These are phyloP conservation scores for Lyophyllum semitale DNA, from an alignment of 768 basidiomycete genomes.

Conservation along the genomic window DNA sequence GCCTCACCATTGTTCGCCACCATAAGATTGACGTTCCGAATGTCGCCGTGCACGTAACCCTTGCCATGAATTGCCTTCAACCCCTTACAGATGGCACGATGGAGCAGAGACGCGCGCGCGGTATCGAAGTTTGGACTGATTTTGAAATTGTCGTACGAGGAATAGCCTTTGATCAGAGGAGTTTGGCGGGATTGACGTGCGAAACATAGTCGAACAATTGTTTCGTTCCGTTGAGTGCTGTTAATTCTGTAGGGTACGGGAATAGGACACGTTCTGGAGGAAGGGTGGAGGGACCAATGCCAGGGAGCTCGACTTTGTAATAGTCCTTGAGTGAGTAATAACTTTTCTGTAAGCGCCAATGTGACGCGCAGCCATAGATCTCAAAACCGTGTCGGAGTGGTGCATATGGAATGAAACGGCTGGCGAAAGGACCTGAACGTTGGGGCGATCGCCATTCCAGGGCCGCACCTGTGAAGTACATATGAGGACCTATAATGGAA, in stretches of 20 bases:
- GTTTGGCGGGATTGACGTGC: not conserved
- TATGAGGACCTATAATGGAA: constrained; percentile 2
- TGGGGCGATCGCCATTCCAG: constrained; percentile 12
- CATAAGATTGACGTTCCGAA: constrained; percentile 25
- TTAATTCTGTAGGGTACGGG: constrained; percentile 1
- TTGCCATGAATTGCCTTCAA: not conserved
- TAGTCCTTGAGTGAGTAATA: not conserved
- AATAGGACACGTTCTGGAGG: not conserved
- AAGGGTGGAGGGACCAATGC: not conserved
- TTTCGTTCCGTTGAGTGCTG: not conserved
- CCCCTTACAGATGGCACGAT: not conserved
- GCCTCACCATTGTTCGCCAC: constrained; percentile 9
- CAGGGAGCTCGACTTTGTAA: not conserved
- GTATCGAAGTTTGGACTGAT: not conserved
- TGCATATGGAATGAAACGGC: constrained; percentile 9
- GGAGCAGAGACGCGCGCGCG: not conserved
- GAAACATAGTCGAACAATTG: not conserved
- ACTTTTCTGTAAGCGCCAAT: constrained; percentile 6
- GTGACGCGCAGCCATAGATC: constrained; percentile 3
- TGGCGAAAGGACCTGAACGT: constrained; percentile 10
- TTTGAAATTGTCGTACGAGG: not conserved
- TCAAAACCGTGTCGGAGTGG: not conserved
- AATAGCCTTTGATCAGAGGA: constrained; percentile 2
- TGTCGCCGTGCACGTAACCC: constrained; percentile 28
- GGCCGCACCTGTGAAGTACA: constrained; percentile 14